Evolutionary conservation across 441 rosid species (phyloP), one percentile per base, ranked within the genome.

Genomic region (Gossypium gossypioides): DNA sequence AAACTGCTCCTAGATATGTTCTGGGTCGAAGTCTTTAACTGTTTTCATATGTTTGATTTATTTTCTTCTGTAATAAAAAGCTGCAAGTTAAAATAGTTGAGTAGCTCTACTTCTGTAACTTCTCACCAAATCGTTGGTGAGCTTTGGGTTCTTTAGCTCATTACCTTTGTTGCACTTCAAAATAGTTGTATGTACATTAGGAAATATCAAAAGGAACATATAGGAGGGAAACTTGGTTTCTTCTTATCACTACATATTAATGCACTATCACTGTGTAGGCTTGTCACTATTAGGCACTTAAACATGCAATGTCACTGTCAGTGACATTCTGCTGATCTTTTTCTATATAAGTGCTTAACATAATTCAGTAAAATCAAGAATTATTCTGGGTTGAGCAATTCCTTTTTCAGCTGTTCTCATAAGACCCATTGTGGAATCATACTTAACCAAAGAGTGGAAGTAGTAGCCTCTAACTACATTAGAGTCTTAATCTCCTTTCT

Each of bases 221-320:
- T 22, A 40, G 18, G 69, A 19, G 18, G 18, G 69, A 42, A 64
- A 27, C 69, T 40, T 42, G 52, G 22, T 64, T 64, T 19, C 32
- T 42, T 40, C 69, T 16, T 61, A 21, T 64, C 29, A 63, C 52
- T 19, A 12, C 32, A 63, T 19, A 12, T 63, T 19, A 63, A 37
- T 63, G 68, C 68, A 63, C 4, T 37, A 62, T 62, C 51, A 18
- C 24, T 1, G 0, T 37, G 48, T 37, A 62, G 51, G 27, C 16
- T 21, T 63, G 52, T 40, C 52, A 12, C 29, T 34, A 34, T 37
- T 18, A 18, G 32, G 52, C 24, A 42, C 32, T 64, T 42, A 64
- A 64, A 64, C 69, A 64, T 9, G 9, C 69, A 46, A 42, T 42
- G 13, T 62, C 40, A 8, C 92, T 86, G 44, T 40, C 44, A 40